A percentile compares a stretch with the other conserved stretches of the same genome.
These are phyloP conservation scores for Plasmodium berghei DNA, from an alignment of 169 alveolate genomes.

Conservation along the genomic window DNA sequence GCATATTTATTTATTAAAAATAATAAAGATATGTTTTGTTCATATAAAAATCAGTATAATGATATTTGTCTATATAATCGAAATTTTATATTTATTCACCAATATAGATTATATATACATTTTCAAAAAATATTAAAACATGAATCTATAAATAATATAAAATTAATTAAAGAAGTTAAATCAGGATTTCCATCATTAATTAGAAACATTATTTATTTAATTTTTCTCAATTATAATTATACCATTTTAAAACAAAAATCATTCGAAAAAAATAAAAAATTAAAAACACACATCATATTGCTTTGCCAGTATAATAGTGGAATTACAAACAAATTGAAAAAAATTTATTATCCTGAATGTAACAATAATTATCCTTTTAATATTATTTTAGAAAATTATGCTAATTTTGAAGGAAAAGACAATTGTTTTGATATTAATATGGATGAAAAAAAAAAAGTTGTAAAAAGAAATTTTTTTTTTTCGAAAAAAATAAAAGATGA, in stretches of 20 bases:
- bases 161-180: slow-evolving; percentile 18
- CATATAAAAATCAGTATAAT: background rate
- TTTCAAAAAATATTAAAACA: slow-evolving; percentile 18
- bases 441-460: background rate
- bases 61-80: slow-evolving; percentile 15
- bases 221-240: slow-evolving; percentile 29
- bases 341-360: background rate
- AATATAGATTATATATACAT: slow-evolving; percentile 32
- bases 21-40: background rate
- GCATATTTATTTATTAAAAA: slow-evolving; percentile 40
- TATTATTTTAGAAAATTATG: background rate
- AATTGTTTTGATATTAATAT: background rate
- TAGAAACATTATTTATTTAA: slow-evolving; percentile 23
- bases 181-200: slow-evolving; percentile 23
- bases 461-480: background rate
- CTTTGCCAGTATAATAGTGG: background rate
- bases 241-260: slow-evolving; percentile 4
- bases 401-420: background rate
- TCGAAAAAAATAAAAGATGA: background rate
- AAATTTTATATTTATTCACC: slow-evolving; percentile 23
- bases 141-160: slow-evolving; percentile 13
- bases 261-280: slow-evolving; percentile 28
- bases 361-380: background rate
- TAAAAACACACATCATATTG: background rate
- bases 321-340: background rate